phyloP scores from a whole-genome alignment of 306 rosid species.

The Lathyrus sativus region DNA sequence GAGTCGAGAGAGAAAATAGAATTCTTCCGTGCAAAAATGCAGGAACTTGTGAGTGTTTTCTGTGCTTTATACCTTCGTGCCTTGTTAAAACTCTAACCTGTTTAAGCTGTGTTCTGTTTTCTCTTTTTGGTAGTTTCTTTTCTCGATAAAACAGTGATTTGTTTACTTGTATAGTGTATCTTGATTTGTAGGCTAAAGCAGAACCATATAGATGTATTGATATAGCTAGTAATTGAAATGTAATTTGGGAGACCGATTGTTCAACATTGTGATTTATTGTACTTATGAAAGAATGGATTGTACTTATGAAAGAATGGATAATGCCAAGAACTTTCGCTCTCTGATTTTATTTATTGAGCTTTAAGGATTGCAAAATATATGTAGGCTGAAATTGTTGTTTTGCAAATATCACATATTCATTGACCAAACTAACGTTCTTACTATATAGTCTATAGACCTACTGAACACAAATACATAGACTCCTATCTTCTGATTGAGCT shows the following conservation, averaged over 20 bases:
- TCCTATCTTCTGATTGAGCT: conserved; percentile 23
- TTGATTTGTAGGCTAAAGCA: conserved; percentile 34
- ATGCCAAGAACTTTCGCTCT: conserved; percentile 1
- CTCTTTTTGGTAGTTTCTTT: conserved; percentile 28
- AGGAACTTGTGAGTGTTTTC: conserved; percentile 84
- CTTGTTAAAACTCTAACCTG: conserved; percentile 26
- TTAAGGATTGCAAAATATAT: conserved; percentile 29
- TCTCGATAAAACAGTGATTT: conserved; percentile 9
- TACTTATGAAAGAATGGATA: conserved; percentile 22
- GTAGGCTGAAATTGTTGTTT: conserved; percentile 11
- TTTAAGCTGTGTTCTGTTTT: conserved; percentile 24
- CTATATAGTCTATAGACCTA: conserved; percentile 1
- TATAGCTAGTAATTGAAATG: conserved; percentile 32
- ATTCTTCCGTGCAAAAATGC: conserved; percentile 82
- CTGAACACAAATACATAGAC: conserved; percentile 4
- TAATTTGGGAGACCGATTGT: conserved; percentile 31
- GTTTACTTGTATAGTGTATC: conserved; percentile 10
- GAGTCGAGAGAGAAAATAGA: conserved; percentile 84
- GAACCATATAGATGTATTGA: conserved; percentile 20
- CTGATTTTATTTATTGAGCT: conserved; percentile 9
- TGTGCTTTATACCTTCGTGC: conserved; percentile 34
- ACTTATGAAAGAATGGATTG: conserved; percentile 24
- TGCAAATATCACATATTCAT: background rate
- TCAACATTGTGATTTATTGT: conserved; percentile 19
- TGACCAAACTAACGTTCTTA: conserved; percentile 27